Conservation (phyloP, 2,329 filamentous ascomycete genomes). For the Neocucurbitaria cava region DNA sequence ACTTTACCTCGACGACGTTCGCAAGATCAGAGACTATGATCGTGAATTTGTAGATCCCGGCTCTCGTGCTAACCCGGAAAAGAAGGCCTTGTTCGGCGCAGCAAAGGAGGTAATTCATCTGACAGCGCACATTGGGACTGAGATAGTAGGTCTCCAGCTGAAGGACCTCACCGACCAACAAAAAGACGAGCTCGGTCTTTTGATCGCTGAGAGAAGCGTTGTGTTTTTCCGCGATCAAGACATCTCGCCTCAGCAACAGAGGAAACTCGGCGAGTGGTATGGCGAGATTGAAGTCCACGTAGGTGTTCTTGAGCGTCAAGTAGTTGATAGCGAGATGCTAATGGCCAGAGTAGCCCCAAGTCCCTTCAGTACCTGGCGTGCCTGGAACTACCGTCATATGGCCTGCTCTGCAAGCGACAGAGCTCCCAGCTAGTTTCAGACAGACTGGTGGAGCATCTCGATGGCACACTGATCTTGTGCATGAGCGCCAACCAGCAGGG, state of each 20-base stretch:
- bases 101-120: constrained; percentile 53
- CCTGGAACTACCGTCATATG: constrained; percentile 70
- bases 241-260: constrained; percentile 40
- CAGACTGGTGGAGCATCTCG: constrained; percentile 70
- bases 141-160: constrained; percentile 54
- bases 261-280: constrained; percentile 42
- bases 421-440: constrained; percentile 67
- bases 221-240: constrained; percentile 61
- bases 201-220: constrained; percentile 53
- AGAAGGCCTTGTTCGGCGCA: constrained; percentile 45
- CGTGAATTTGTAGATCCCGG: constrained; percentile 43
- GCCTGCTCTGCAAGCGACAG: constrained; percentile 71
- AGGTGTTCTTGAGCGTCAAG: constrained; percentile 31
- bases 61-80: constrained; percentile 61
- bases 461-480: constrained; percentile 76
- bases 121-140: constrained; percentile 47
- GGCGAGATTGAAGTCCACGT: constrained; percentile 72
- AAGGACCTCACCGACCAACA: constrained; percentile 55
- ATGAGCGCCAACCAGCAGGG: constrained; percentile 73
- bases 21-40: constrained; percentile 64
- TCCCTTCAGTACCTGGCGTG: constrained; percentile 72
- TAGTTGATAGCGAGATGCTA: neutral
- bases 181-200: constrained; percentile 58
- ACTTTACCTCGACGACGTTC: constrained; percentile 73
- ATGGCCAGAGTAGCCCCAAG: constrained; percentile 64